These are phyloP conservation scores for Neospora caninum DNA, from an alignment of 169 alveolate genomes.

Conservation along the genomic window DNA sequence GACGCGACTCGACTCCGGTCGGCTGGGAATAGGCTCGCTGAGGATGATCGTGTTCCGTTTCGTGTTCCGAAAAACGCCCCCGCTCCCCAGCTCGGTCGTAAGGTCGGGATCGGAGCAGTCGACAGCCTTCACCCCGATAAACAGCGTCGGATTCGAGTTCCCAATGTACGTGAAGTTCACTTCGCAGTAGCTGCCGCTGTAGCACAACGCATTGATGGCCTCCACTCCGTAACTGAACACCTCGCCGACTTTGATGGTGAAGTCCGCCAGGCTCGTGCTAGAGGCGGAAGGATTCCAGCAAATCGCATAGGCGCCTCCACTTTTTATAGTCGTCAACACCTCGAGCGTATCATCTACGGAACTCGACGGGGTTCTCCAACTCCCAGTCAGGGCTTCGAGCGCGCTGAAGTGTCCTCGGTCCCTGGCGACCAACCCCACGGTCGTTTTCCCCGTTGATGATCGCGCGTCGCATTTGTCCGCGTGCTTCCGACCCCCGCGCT, in stretches of 20 bases:
- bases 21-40: background rate
- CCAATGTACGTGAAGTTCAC: background rate
- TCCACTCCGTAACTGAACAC: constrained; percentile 53
- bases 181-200: constrained; percentile 17
- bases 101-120: constrained; percentile 20
- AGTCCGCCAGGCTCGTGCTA: constrained; percentile 43
- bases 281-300: constrained; percentile 61
- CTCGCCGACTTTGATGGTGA: constrained; percentile 51
- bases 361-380: background rate
- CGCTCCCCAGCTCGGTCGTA: constrained; percentile 16
- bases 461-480: no score
- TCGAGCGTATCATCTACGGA: constrained; percentile 30
- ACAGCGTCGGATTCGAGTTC: background rate
- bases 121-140: constrained; percentile 4
- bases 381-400: background rate
- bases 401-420: background rate
- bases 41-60: no score
- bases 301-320: background rate
- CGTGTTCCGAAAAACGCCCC: background rate
- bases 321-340: constrained; percentile 28
- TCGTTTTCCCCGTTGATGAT: no score
- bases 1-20: background rate
- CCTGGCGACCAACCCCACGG: background rate
- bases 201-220: background rate
- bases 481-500: background rate